These are phyloP conservation scores for Hanseniaspora vineae DNA, from an alignment of 805 yeast species.

Conservation along the genomic window DNA sequence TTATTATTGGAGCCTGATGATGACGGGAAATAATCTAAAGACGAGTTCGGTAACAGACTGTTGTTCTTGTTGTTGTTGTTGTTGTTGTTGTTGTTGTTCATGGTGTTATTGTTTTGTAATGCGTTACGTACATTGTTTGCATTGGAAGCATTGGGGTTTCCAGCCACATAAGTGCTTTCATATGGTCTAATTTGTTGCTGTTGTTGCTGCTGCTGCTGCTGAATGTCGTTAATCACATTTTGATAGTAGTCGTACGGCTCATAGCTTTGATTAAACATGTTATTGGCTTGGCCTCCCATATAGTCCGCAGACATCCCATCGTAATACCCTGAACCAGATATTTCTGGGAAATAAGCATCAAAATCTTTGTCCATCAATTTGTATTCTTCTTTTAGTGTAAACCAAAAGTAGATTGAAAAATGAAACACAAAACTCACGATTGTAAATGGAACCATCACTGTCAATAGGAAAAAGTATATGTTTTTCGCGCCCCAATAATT, in stretches of 20 bases:
- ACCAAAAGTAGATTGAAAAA: constrained; percentile 15
- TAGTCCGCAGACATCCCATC: background rate
- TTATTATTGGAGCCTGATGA: background rate
- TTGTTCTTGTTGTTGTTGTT: background rate
- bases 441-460: constrained; percentile 22
- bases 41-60: background rate
- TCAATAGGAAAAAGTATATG: constrained; percentile 18
- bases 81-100: background rate
- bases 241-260: constrained; percentile 4
- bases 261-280: background rate
- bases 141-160: too few relatives aligned
- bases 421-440: constrained; percentile 10
- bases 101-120: background rate
- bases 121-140: too few relatives aligned
- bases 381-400: constrained; percentile 2
- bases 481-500: constrained; percentile 24
- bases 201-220: background rate
- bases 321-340: too few relatives aligned
- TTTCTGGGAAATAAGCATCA: background rate
- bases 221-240: constrained; percentile 2
- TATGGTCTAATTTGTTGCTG: background rate
- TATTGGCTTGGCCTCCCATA: background rate
- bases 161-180: too few relatives aligned
- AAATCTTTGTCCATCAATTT: constrained; percentile 4
- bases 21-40: background rate